A percentile compares a stretch with the other conserved stretches of the same genome.
Conservation (phyloP, 2,329 filamentous ascomycete species). For the Septoria linicola region DNA sequence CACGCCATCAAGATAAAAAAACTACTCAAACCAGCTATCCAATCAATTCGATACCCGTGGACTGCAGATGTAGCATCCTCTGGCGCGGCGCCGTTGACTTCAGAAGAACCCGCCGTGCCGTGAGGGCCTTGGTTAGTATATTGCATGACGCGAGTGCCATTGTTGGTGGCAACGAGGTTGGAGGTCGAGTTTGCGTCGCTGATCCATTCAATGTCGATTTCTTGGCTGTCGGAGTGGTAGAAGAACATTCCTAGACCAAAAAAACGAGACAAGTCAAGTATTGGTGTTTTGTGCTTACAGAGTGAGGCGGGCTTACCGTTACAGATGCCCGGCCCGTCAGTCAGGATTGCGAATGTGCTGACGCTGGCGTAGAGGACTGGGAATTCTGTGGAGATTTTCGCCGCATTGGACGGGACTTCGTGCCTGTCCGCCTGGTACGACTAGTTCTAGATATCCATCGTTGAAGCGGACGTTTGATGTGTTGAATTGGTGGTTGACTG, state of each 20-base stretch:
- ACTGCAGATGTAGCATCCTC: slow-evolving; percentile 15
- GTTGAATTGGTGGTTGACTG: slow-evolving; percentile 11
- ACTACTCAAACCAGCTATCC: slow-evolving; percentile 16
- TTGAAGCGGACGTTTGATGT: slow-evolving; percentile 14
- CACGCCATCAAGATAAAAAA: slow-evolving; percentile 27
- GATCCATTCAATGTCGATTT: slow-evolving; percentile 31
- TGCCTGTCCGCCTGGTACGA: slow-evolving; percentile 20
- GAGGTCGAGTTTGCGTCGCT: slow-evolving; percentile 19
- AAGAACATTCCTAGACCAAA: slow-evolving; percentile 27
- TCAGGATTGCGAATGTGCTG: slow-evolving; percentile 17
- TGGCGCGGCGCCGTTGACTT: slow-evolving; percentile 9
- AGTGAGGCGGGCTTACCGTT: slow-evolving; percentile 14
- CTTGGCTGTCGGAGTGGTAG: slow-evolving; percentile 25
- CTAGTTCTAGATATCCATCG: slow-evolving; percentile 22
- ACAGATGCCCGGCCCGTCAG: slow-evolving; percentile 8
- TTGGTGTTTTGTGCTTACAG: too few relatives aligned
- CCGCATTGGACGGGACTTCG: slow-evolving; percentile 18
- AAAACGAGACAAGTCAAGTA: too few relatives aligned
- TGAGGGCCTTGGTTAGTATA: slow-evolving; percentile 26
- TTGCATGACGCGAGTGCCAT: slow-evolving; percentile 17
- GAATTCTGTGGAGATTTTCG: slow-evolving; percentile 20
- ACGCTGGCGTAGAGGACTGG: slow-evolving; percentile 22
- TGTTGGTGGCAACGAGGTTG: slow-evolving; percentile 19
- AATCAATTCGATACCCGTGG: slow-evolving; percentile 30
- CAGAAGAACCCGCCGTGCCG: slow-evolving; percentile 2